A percentile compares a stretch with the other conserved stretches of the same genome.
Conservation (phyloP, 441 rosid species). For the Gossypium lobatum region DNA sequence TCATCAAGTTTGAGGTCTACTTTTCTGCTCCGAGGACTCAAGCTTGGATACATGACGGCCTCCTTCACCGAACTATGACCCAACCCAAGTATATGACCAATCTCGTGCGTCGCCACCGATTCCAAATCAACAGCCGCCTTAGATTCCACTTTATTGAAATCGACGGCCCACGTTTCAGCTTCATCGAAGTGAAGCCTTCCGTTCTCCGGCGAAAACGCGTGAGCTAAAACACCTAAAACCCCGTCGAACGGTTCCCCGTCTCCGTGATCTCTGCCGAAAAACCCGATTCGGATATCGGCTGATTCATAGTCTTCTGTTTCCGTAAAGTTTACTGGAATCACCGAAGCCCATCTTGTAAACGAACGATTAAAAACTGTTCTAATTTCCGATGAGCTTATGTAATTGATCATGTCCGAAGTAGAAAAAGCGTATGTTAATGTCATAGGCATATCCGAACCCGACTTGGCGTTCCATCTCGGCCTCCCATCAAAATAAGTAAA, state of each 20-base stretch:
- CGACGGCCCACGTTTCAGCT: constrained; percentile 71
- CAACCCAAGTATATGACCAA: constrained; percentile 80
- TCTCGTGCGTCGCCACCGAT: constrained; percentile 92
- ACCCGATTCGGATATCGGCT: constrained; percentile 66
- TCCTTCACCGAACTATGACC: constrained; percentile 66
- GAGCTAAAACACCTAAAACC: constrained; percentile 66
- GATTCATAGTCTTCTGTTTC: constrained; percentile 34
- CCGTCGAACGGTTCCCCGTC: constrained; percentile 86
- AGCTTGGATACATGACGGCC: constrained; percentile 91
- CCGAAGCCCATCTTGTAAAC: constrained; percentile 65
- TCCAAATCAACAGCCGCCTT: constrained; percentile 71
- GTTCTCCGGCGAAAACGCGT: constrained; percentile 76
- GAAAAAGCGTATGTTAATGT: constrained; percentile 63
- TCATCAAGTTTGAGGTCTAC: constrained; percentile 68
- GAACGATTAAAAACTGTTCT: constrained; percentile 44
- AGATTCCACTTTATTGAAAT: constrained; percentile 36
- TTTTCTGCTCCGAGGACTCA: constrained; percentile 52
- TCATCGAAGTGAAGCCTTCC: constrained; percentile 77
- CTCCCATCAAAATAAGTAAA: constrained; percentile 56
- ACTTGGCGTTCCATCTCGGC: constrained; percentile 53
- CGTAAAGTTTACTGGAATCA: constrained; percentile 55
- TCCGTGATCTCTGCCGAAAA: constrained; percentile 58
- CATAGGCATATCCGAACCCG: constrained; percentile 20
- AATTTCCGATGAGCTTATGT: constrained; percentile 38
- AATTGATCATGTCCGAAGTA: constrained; percentile 35